These are phyloP conservation scores for Shiraia sp. DNA, from an alignment of 2,329 filamentous ascomycete genomes.

Conservation along the genomic window DNA sequence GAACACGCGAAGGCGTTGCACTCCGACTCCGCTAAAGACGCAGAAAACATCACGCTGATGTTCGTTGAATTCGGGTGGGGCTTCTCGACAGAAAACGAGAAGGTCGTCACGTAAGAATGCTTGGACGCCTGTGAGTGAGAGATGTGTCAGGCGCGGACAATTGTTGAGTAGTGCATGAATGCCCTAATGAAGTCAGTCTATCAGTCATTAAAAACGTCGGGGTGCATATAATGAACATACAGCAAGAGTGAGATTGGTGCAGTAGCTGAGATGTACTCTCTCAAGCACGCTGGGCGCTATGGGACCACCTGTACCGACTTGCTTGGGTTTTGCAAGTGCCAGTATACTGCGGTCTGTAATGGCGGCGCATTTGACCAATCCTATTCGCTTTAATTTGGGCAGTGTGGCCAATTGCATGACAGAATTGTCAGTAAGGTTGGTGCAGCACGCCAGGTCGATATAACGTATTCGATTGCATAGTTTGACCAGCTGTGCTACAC, in stretches of 20 bases:
- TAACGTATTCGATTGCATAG: conserved; percentile 93
- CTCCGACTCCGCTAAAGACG: conserved; percentile 90
- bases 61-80: conserved; percentile 90
- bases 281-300: conserved; percentile 73
- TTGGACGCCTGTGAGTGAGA: conserved; percentile 91
- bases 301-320: conserved; percentile 56
- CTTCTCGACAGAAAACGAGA: conserved; percentile 81
- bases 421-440: conserved; percentile 82
- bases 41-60: conserved; percentile 96
- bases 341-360: conserved; percentile 91
- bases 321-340: conserved; percentile 74
- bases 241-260: conserved; percentile 77
- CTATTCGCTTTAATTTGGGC: conserved; percentile 92
- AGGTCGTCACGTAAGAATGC: conserved; percentile 87
- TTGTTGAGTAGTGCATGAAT: conserved; percentile 88
- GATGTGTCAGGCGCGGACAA: conserved; percentile 88
- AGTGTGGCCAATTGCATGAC: conserved; percentile 81
- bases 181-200: conserved; percentile 60
- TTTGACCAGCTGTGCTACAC: conserved; percentile 81
- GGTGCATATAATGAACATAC: conserved; percentile 56
- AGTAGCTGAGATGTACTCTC: conserved; percentile 95
- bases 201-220: neutral
- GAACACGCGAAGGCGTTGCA: conserved; percentile 74
- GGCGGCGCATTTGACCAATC: conserved; percentile 86
- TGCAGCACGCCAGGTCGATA: conserved; percentile 96